Base-by-base conservation (phyloP, 352 stramenopile species). In the Phytopythium mirpurense region DNA sequence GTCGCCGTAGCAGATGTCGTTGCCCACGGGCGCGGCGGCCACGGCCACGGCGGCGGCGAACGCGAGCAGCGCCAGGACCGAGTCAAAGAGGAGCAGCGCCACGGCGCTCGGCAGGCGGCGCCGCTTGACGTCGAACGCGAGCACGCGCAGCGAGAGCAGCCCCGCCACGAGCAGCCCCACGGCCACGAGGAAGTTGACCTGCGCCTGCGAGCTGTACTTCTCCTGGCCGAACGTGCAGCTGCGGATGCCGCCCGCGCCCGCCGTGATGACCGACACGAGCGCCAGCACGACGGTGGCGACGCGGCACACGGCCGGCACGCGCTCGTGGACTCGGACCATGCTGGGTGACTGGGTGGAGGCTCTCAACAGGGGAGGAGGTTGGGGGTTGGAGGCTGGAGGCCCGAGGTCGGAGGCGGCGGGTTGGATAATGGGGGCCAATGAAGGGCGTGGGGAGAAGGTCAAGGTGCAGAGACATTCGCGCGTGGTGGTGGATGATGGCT, bases 121-220 rank as follows among this genome's bases (percentile, higher is more conserved):
- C 37, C 70, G 70, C 59, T 81, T 81, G 47, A 83, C 66, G 51
- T 86, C 73, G 47, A 86, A 85, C n/a, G 65, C 43, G 4, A 78
- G 16, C 18, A 86, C 53, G 10, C 73, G 70, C n/a, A 72, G 10
- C 7, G 59, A 55, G 53, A 76, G 64, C 8, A 50, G 34, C 8
- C 85, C 36, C 31, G 67, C 51, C 10, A 80, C 63, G 24, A 85
- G 43, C 2, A 78, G 54, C 10, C 59, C 67, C 19, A 79, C 57
- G 14, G 62, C 51, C 12, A 86, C 62, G 37, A 88, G 54, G 50
- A 86, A 86, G 60, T 85, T 80, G 35, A 86, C 60, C 27, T 85
- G 74, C 10, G 63, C 61, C 37, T 67, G 50, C 24, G 74, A 88
- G 52, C 64, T 68, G 65, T 80, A 86, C 57, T 72, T 51, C 26